Percentiles rank a stretch among this genome's conserved stretches.
These are phyloP conservation scores for Penicillium frequentans DNA, from an alignment of 2,329 filamentous ascomycete species.

Conservation along the genomic window DNA sequence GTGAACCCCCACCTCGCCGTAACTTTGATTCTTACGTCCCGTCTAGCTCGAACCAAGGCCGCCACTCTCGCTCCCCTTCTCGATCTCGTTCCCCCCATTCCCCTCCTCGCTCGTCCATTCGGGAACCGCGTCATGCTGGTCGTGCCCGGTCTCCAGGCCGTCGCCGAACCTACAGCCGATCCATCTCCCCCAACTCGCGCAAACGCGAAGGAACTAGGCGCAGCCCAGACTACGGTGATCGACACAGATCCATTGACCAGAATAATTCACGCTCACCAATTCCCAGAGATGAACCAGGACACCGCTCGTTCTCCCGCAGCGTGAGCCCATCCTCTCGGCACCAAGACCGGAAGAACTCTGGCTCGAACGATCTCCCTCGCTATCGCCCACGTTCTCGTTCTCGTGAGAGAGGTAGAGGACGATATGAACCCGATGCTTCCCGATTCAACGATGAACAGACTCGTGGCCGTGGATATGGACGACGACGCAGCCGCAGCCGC, in stretches of 20 bases:
- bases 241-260: conserved; percentile 50
- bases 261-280: conserved; percentile 56
- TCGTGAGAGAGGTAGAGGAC: conserved; percentile 30
- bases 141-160: conserved; percentile 27
- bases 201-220: conserved; percentile 36
- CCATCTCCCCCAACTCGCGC: conserved; percentile 42
- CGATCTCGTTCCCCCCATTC: conserved; percentile 30
- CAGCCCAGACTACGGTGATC: conserved; percentile 45
- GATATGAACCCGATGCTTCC: conserved; percentile 3
- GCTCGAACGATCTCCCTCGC: conserved; percentile 13
- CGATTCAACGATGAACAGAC: conserved; percentile 26
- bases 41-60: conserved; percentile 40
- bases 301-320: conserved; percentile 41
- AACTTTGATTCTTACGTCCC: conserved; percentile 61
- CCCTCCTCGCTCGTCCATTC: conserved; percentile 19
- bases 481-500: conserved; percentile 27
- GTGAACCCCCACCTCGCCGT: conserved; percentile 49
- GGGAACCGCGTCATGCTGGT: conserved; percentile 18
- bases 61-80: conserved; percentile 34
- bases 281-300: conserved; percentile 48
- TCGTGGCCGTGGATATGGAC: conserved; percentile 29
- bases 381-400: conserved; percentile 29
- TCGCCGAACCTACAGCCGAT: conserved; percentile 29
- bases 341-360: background rate
- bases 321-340: conserved; percentile 28